Percentiles rank a stretch among this genome's conserved stretches.
Conservation (phyloP, 148 eudicot genomes). For the Rhododendron ferrugineum region DNA sequence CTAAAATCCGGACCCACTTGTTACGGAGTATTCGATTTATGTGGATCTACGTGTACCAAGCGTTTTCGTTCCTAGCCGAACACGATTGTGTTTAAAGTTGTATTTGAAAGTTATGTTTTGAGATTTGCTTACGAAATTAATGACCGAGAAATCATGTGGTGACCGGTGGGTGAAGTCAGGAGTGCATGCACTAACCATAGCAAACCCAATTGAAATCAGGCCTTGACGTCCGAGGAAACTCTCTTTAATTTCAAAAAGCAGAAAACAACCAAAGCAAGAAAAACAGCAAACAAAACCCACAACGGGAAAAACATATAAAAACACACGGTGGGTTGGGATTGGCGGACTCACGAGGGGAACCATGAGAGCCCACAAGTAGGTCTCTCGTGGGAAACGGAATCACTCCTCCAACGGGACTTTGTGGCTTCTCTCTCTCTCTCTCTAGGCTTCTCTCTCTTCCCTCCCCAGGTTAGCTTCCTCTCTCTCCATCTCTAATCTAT, state of each 20-base stretch:
- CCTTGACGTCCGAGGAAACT: not conserved
- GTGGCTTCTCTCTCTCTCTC: not conserved
- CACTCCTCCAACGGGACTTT: conserved; percentile 14
- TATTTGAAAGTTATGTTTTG: too few species aligned
- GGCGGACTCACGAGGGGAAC: not conserved
- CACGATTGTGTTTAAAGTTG: too few species aligned
- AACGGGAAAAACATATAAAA: not conserved
- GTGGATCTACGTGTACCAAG: too few species aligned
- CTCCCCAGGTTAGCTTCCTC: conserved; percentile 8
- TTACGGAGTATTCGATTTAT: too few species aligned
- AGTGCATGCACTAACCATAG: too few species aligned
- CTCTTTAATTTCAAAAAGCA: not conserved
- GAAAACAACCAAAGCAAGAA: not conserved
- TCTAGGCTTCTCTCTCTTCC: not conserved
- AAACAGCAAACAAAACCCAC: not conserved
- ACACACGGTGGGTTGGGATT: conserved; percentile 1
- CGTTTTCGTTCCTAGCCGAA: too few species aligned
- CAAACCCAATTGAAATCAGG: not conserved
- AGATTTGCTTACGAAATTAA: not conserved
- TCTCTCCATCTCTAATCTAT: not conserved
- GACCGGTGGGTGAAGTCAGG: not conserved
- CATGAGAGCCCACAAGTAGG: conserved; percentile 3
- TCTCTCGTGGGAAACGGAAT: not conserved
- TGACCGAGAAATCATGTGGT: not conserved
- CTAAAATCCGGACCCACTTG: too few species aligned